Evolutionary conservation across 1,284 basidiomycete species (phyloP).

Genomic region (Leucoagaricus sp.): DNA sequence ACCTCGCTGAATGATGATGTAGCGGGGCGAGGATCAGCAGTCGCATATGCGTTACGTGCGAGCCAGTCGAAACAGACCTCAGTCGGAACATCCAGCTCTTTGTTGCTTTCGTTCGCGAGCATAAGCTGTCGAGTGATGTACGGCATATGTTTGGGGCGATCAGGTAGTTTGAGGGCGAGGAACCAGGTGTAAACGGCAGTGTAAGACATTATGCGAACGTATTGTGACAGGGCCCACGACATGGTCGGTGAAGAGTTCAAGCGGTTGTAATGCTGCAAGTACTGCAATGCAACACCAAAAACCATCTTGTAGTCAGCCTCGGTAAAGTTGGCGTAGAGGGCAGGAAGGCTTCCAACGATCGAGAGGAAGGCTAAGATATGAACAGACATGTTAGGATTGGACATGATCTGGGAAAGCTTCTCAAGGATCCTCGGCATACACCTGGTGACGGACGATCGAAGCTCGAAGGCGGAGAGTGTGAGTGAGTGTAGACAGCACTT

Average conservation of each 20-base stretch:
- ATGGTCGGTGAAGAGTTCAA: constrained; percentile 56
- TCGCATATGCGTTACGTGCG: constrained; percentile 92
- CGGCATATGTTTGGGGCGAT: constrained; percentile 81
- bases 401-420: constrained; percentile 93
- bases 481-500: constrained; percentile 93
- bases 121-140: constrained; percentile 90
- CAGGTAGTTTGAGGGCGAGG: constrained; percentile 83
- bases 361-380: constrained; percentile 95
- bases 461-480: constrained; percentile 87
- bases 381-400: constrained; percentile 90
- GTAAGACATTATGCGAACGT: constrained; percentile 93
- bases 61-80: constrained; percentile 99
- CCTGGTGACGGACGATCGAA: constrained; percentile 84
- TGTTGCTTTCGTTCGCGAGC: constrained; percentile 82
- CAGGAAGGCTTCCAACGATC: constrained; percentile 78
- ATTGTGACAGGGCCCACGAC: constrained; percentile 92
- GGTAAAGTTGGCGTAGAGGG: constrained; percentile 90
- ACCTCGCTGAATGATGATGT: constrained; percentile 51
- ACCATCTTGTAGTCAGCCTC: constrained; percentile 93
- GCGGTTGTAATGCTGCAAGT: constrained; percentile 90
- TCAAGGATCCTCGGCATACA: constrained; percentile 82
- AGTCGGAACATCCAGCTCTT: constrained; percentile 83
- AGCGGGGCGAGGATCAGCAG: constrained; percentile 65
- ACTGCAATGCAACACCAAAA: constrained; percentile 94
- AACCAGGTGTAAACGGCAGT: constrained; percentile 97